A percentile compares a stretch with the other conserved stretches of the same genome.
Conservation (phyloP, 345 rosid species). For the Kernera saxatilis region DNA sequence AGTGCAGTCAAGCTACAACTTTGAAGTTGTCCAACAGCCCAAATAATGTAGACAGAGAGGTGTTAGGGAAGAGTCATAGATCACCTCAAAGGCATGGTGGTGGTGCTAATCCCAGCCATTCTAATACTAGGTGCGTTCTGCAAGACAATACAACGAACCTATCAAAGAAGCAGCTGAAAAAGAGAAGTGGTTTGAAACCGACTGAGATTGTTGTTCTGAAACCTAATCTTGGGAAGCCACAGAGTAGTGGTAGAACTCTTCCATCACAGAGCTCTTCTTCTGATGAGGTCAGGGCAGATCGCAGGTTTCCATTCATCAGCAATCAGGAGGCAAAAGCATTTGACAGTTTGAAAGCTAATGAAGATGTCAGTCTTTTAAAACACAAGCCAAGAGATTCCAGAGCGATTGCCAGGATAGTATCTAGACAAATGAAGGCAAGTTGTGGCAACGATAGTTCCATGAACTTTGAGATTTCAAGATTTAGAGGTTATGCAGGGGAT, state of each 20-base stretch:
- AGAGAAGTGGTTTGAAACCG: slow-evolving; percentile 36
- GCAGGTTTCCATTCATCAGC: slow-evolving; percentile 29
- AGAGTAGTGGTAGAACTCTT: slow-evolving; percentile 28
- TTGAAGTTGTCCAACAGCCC: slow-evolving; percentile 28
- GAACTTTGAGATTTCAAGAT: slow-evolving; percentile 36
- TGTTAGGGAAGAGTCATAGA: slow-evolving; percentile 24
- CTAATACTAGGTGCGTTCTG: slow-evolving; percentile 21
- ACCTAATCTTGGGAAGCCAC: slow-evolving; percentile 60
- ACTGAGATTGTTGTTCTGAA: slow-evolving; percentile 83
- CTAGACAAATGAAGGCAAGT: slow-evolving; percentile 46
- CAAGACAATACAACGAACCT: slow-evolving; percentile 13
- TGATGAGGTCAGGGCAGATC: slow-evolving; percentile 34
- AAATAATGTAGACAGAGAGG: slow-evolving; percentile 31
- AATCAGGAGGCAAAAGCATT: not conserved
- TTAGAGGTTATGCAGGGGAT: slow-evolving; percentile 57
- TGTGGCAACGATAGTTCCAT: slow-evolving; percentile 28
- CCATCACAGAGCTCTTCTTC: slow-evolving; percentile 42
- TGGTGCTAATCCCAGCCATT: slow-evolving; percentile 30
- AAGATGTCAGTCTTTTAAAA: slow-evolving; percentile 36
- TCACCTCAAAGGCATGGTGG: slow-evolving; percentile 27
- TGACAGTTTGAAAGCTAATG: slow-evolving; percentile 34
- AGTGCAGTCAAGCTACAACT: slow-evolving; percentile 33
- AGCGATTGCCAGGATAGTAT: slow-evolving; percentile 58
- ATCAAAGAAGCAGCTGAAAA: slow-evolving; percentile 36
- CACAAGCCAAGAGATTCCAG: slow-evolving; percentile 49